These are phyloP conservation scores for Cyphellophora europaea DNA, from an alignment of 2,329 filamentous ascomycete species.

Conservation along the genomic window DNA sequence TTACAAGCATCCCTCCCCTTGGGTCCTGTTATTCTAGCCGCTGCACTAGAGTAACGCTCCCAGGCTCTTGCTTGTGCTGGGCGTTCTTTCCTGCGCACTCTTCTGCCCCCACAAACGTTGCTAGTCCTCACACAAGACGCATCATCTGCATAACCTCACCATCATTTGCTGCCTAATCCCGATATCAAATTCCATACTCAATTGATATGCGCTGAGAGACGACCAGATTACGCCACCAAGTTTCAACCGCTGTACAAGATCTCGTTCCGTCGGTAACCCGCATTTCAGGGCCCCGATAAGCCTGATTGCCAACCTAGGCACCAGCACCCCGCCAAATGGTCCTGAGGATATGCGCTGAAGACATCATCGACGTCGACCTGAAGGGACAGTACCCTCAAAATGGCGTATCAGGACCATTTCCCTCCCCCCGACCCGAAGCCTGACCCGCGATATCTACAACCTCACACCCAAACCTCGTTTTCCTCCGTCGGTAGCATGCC, in stretches of 20 bases:
- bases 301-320: too few relatives aligned
- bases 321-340: too few relatives aligned
- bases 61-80: too few relatives aligned
- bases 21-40: too few relatives aligned
- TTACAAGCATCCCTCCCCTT: background rate
- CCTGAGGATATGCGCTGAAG: too few relatives aligned
- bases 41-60: too few relatives aligned
- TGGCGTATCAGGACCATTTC: background rate
- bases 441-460: background rate
- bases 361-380: too few relatives aligned
- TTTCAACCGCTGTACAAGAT: background rate
- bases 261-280: background rate
- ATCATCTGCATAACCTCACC: too few relatives aligned
- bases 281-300: background rate
- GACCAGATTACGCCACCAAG: background rate
- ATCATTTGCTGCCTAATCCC: background rate
- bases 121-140: too few relatives aligned
- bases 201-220: background rate
- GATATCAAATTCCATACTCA: background rate
- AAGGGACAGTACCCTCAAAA: too few relatives aligned
- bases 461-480: background rate
- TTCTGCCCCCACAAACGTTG: too few relatives aligned
- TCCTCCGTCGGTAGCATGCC: background rate
- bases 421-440: background rate
- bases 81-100: too few relatives aligned